phyloP scores from a whole-genome alignment of 1,284 basidiomycete genomes.

The Meripilus lineatus region DNA sequence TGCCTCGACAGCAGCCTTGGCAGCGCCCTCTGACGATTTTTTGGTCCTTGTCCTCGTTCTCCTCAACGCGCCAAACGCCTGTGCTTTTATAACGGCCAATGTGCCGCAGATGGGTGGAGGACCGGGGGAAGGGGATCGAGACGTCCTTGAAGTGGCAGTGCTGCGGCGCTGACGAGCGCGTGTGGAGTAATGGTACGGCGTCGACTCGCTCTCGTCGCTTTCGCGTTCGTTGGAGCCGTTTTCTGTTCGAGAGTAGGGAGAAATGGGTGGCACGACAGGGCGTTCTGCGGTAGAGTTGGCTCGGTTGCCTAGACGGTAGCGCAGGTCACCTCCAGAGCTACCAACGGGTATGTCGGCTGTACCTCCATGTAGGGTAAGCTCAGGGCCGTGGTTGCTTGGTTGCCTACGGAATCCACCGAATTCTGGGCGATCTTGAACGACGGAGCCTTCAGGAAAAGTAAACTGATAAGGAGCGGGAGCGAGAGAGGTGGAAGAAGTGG shows the following conservation, averaged over 20 bases:
- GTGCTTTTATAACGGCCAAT: slow-evolving; percentile 81
- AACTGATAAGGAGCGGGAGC: slow-evolving; percentile 63
- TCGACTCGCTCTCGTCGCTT: slow-evolving; percentile 50
- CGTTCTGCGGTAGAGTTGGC: slow-evolving; percentile 47
- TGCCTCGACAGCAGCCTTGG: slow-evolving; percentile 72
- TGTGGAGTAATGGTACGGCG: slow-evolving; percentile 27
- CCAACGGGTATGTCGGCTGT: slow-evolving; percentile 65
- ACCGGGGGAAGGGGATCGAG: slow-evolving; percentile 70
- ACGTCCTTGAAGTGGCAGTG: slow-evolving; percentile 36
- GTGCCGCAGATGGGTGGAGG: slow-evolving; percentile 65
- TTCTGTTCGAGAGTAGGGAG: slow-evolving; percentile 48
- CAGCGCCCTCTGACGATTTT: slow-evolving; percentile 65
- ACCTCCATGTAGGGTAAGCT: slow-evolving; percentile 65
- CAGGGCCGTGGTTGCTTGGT: slow-evolving; percentile 43
- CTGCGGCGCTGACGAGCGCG: slow-evolving; percentile 22
- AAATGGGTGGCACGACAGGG: slow-evolving; percentile 42
- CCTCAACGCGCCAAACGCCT: slow-evolving; percentile 77
- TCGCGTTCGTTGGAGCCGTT: slow-evolving; percentile 46
- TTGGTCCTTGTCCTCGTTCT: slow-evolving; percentile 69
- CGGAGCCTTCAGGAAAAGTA: slow-evolving; percentile 46
- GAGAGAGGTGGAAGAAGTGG: slow-evolving; percentile 58
- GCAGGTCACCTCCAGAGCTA: slow-evolving; percentile 45
- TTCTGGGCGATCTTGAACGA: slow-evolving; percentile 52
- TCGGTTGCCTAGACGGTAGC: slow-evolving; percentile 49
- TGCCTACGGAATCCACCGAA: slow-evolving; percentile 57